phyloP scores from a whole-genome alignment of 2,329 filamentous ascomycete genomes.

The Proliferodiscus dingleyae region DNA sequence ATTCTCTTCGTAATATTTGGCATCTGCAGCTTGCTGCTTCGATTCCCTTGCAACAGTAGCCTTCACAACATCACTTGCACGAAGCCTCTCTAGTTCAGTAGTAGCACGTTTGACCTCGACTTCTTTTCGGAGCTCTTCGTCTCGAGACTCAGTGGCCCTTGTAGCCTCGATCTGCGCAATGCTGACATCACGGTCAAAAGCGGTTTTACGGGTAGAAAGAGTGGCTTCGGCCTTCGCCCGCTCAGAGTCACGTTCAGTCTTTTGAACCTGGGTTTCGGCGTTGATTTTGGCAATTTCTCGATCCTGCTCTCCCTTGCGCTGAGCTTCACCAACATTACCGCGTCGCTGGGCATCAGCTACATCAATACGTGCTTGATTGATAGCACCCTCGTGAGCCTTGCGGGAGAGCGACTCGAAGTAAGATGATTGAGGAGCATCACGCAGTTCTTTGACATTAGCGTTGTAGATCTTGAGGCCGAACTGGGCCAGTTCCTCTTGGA shows the following conservation, averaged over 20 bases:
- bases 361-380: slow-evolving; percentile 70
- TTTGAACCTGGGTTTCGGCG: slow-evolving; percentile 75
- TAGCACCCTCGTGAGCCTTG: slow-evolving; percentile 81
- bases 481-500: slow-evolving; percentile 61
- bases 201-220: slow-evolving; percentile 67
- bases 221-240: slow-evolving; percentile 74
- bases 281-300: slow-evolving; percentile 86
- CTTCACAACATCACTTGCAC: slow-evolving; percentile 73
- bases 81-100: slow-evolving; percentile 74
- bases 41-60: slow-evolving; percentile 66
- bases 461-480: slow-evolving; percentile 72
- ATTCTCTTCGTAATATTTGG: slow-evolving; percentile 58
- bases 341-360: slow-evolving; percentile 59
- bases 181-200: slow-evolving; percentile 68
- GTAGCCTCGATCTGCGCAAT: slow-evolving; percentile 70
- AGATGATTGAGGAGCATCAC: slow-evolving; percentile 73
- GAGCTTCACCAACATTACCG: slow-evolving; percentile 71
- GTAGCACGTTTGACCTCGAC: slow-evolving; percentile 74
- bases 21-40: slow-evolving; percentile 63
- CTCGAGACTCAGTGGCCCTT: slow-evolving; percentile 67
- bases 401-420: slow-evolving; percentile 79
- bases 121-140: slow-evolving; percentile 74
- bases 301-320: slow-evolving; percentile 75
- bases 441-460: slow-evolving; percentile 79
- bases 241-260: slow-evolving; percentile 79